phyloP scores from a whole-genome alignment of 169 alveolate genomes.

The Plasmodium inui region DNA sequence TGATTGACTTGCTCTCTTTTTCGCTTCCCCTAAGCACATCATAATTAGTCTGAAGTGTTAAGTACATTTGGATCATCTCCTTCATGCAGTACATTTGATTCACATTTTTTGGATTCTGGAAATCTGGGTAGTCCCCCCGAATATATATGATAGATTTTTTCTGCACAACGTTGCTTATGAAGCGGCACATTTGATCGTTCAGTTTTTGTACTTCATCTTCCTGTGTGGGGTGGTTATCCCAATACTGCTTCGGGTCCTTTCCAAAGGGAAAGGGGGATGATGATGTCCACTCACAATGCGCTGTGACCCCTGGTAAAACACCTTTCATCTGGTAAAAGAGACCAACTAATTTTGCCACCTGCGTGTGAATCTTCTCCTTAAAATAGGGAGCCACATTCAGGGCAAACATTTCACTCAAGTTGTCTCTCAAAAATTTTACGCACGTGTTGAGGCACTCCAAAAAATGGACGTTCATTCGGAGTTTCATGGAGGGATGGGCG shows the following conservation, averaged over 20 bases:
- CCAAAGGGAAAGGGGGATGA: not conserved
- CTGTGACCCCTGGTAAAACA: not conserved
- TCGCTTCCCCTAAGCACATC: not conserved
- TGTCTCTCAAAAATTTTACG: not conserved
- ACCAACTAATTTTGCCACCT: not conserved
- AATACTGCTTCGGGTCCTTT: not conserved
- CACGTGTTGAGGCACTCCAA: slow-evolving; percentile 14
- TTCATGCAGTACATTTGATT: slow-evolving; percentile 29
- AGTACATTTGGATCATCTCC: slow-evolving; percentile 24
- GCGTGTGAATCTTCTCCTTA: slow-evolving; percentile 14
- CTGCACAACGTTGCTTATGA: slow-evolving; percentile 13
- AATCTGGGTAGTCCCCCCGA: slow-evolving; percentile 66
- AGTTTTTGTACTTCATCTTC: slow-evolving; percentile 3
- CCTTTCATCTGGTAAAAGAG: slow-evolving; percentile 2
- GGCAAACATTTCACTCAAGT: slow-evolving; percentile 3
- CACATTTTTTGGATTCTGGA: slow-evolving; percentile 44
- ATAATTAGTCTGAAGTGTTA: not conserved
- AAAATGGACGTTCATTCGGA: slow-evolving; percentile 31
- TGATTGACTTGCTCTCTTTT: not conserved
- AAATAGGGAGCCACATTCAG: slow-evolving; percentile 37
- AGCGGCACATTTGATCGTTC: slow-evolving; percentile 16
- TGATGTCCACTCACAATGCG: not conserved
- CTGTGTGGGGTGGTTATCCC: not conserved
- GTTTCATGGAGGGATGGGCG: not conserved
- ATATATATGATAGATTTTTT: slow-evolving; percentile 45